These are phyloP conservation scores for Suillus decipiens DNA, from an alignment of 768 basidiomycete species.

Conservation along the genomic window DNA sequence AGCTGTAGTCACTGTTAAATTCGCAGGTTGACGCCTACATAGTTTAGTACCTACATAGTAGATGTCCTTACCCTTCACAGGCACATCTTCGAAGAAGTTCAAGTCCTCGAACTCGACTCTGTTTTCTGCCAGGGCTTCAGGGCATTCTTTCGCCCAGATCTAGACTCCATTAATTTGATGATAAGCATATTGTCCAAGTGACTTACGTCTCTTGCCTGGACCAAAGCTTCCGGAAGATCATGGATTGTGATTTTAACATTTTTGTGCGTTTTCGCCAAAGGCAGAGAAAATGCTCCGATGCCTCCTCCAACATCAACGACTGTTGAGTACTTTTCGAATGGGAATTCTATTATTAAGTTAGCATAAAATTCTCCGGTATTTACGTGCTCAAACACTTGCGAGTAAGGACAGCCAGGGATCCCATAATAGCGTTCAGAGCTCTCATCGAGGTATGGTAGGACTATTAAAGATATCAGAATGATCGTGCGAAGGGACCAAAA, in stretches of 20 bases:
- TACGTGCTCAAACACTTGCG: constrained; percentile 15
- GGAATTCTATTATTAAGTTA: constrained; percentile 25
- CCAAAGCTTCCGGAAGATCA: constrained; percentile 30
- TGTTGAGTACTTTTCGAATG: constrained; percentile 31
- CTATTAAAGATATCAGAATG: constrained; percentile 10
- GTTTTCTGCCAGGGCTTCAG: constrained; percentile 25
- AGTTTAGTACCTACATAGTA: constrained; percentile 33
- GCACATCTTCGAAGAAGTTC: constrained; percentile 32
- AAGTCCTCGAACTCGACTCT: constrained; percentile 31
- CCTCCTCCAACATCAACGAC: constrained; percentile 39
- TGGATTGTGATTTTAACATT: constrained; percentile 35
- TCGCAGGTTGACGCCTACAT: background rate
- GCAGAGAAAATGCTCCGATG: constrained; percentile 33
- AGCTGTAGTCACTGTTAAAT: constrained; percentile 13
- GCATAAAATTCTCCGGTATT: background rate
- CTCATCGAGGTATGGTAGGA: constrained; percentile 27
- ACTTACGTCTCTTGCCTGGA: constrained; percentile 21
- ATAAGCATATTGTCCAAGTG: background rate
- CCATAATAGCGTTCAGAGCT: constrained; percentile 25
- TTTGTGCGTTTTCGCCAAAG: constrained; percentile 29
- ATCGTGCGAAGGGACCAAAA: background rate
- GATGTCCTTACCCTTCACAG: constrained; percentile 27
- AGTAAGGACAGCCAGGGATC: constrained; percentile 25
- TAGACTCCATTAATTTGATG: constrained; percentile 11
- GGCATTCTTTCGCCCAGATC: constrained; percentile 28